phyloP scores from a whole-genome alignment of 2,329 filamentous ascomycete species.

The Sporothrix luriei region DNA sequence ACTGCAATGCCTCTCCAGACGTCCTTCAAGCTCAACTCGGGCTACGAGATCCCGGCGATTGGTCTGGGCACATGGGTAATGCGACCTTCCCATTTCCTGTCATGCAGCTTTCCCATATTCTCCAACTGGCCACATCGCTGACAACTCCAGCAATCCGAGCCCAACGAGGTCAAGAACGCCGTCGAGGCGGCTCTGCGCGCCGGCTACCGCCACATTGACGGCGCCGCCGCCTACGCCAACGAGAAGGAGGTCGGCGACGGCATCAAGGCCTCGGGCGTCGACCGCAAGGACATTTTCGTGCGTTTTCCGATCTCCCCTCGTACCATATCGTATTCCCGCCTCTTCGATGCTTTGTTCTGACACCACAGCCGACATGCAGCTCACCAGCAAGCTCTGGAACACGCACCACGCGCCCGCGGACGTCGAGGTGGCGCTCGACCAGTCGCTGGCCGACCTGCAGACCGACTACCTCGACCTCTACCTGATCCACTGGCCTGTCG shows the following conservation, averaged over 20 bases:
- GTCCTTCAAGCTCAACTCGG: slow-evolving; percentile 35
- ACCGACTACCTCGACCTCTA: slow-evolving; percentile 58
- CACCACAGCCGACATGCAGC: slow-evolving; percentile 27
- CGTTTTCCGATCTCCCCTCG: not conserved
- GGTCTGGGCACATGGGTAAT: slow-evolving; percentile 49
- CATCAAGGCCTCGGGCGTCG: slow-evolving; percentile 31
- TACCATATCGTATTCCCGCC: too few species aligned
- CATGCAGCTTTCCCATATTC: not conserved
- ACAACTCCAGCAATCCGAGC: slow-evolving; percentile 36
- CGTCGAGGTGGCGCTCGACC: slow-evolving; percentile 53
- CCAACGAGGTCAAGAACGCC: slow-evolving; percentile 49
- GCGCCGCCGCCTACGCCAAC: slow-evolving; percentile 52
- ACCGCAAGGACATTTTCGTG: slow-evolving; percentile 40
- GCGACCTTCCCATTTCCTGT: not conserved
- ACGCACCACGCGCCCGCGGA: slow-evolving; percentile 51
- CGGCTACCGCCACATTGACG: slow-evolving; percentile 53
- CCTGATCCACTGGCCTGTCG: slow-evolving; percentile 51
- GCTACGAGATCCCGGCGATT: slow-evolving; percentile 44
- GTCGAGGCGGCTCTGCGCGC: slow-evolving; percentile 51
- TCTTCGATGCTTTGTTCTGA: slow-evolving; percentile 57
- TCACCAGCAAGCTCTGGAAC: slow-evolving; percentile 66
- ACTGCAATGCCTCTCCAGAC: slow-evolving; percentile 34
- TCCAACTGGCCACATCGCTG: not conserved
- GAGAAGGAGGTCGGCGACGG: slow-evolving; percentile 34
- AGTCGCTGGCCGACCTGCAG: slow-evolving; percentile 53